Evolutionary conservation across 208 protist species (phyloP).

Genomic region (Phytomonas sp.): DNA sequence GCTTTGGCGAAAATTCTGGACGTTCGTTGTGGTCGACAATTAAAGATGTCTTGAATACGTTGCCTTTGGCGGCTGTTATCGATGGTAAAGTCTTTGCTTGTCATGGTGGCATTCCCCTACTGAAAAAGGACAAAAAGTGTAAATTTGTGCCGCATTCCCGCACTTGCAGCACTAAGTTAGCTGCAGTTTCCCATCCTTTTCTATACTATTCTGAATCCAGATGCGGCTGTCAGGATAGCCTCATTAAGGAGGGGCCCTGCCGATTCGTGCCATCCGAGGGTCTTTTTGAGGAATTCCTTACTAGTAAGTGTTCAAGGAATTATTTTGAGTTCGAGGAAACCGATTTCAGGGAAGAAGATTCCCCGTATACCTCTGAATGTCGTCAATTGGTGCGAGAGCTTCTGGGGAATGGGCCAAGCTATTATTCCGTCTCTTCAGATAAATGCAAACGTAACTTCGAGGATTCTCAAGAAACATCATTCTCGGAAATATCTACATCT

Average conservation of each 20-base stretch:
- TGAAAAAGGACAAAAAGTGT: slow-evolving; percentile 11
- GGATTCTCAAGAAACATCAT: background rate
- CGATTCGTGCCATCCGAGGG: slow-evolving; percentile 1
- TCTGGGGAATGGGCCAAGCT: slow-evolving; percentile 50
- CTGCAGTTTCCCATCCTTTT: background rate
- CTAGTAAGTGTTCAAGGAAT: background rate
- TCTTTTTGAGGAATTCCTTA: slow-evolving; percentile 10
- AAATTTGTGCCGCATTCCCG: background rate
- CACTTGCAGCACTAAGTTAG: background rate
- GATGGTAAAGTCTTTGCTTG: slow-evolving; percentile 75
- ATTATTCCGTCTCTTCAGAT: background rate
- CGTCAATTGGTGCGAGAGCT: slow-evolving; percentile 64
- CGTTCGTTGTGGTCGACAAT: slow-evolving; percentile 52
- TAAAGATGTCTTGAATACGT: slow-evolving; percentile 57
- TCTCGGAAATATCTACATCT: background rate
- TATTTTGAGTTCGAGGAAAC: slow-evolving; percentile 7
- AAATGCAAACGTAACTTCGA: background rate
- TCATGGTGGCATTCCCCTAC: slow-evolving; percentile 84
- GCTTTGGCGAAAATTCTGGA: slow-evolving; percentile 52
- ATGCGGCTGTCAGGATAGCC: background rate
- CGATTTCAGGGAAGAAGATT: slow-evolving; percentile 11
- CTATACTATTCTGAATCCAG: background rate
- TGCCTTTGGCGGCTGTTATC: slow-evolving; percentile 81
- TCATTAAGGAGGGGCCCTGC: background rate
- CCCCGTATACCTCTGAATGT: slow-evolving; percentile 9